These are phyloP conservation scores for Clonostachys byssicola DNA, from an alignment of 2,329 filamentous ascomycete genomes.

Conservation along the genomic window DNA sequence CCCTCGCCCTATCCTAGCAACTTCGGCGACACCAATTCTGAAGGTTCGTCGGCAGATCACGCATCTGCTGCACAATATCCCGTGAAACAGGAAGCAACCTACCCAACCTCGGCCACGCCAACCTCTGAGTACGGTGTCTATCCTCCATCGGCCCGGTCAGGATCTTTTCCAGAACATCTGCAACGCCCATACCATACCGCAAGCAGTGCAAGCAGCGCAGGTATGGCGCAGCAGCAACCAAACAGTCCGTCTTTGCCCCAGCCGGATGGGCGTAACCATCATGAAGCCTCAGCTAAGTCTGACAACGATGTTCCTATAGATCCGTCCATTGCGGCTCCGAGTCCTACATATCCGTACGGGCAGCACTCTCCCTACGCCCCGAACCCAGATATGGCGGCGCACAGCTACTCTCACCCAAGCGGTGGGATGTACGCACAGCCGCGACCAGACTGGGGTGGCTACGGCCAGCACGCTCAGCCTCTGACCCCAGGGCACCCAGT, in stretches of 20 bases:
- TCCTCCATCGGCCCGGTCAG: conserved; percentile 71
- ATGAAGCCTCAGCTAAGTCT: conserved; percentile 82
- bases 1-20: conserved; percentile 65
- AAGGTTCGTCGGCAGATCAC: conserved; percentile 85
- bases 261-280: conserved; percentile 77
- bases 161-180: conserved; percentile 76
- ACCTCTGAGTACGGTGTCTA: conserved; percentile 86
- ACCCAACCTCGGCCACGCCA: conserved; percentile 76
- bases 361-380: conserved; percentile 86
- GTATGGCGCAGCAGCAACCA: conserved; percentile 87
- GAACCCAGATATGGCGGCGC: conserved; percentile 79
- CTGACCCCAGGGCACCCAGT: conserved; percentile 48
- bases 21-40: conserved; percentile 71
- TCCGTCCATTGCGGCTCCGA: conserved; percentile 92
- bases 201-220: conserved; percentile 69
- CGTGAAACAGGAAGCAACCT: conserved; percentile 75
- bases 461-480: conserved; percentile 49
- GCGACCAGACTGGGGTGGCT: conserved; percentile 72
- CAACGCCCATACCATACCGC: conserved; percentile 80
- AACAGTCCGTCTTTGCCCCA: conserved; percentile 95
- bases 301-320: conserved; percentile 98
- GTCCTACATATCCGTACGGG: conserved; percentile 80
- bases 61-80: conserved; percentile 89
- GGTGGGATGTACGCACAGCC: conserved; percentile 63
- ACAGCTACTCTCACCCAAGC: conserved; percentile 64